Conservation (phyloP, 495 filamentous ascomycete genomes). For the Penicillium fimorum region DNA sequence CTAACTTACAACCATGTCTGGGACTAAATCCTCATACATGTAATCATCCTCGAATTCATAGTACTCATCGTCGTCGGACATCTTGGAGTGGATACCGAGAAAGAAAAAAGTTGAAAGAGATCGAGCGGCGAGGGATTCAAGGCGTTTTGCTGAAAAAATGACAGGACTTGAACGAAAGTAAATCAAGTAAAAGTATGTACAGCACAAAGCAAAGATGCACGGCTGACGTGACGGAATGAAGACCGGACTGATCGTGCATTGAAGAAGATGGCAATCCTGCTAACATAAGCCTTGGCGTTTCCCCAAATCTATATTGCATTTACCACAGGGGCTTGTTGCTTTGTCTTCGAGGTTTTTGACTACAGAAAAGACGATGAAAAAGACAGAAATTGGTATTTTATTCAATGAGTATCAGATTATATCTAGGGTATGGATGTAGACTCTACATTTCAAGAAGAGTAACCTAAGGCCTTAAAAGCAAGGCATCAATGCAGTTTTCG, state of each 20-base stretch:
- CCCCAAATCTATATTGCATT: not conserved
- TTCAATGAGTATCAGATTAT: not conserved
- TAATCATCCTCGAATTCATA: constrained; percentile 48
- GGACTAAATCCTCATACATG: constrained; percentile 42
- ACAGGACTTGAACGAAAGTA: not conserved
- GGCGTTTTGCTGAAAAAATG: not conserved
- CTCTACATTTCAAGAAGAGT: not conserved
- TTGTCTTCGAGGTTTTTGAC: not conserved
- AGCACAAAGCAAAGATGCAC: not conserved
- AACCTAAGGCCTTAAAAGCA: not conserved
- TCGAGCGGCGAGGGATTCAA: not conserved
- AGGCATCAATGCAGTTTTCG: not conserved
- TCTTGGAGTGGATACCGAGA: constrained; percentile 19
- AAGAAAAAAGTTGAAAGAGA: not conserved
- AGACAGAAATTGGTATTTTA: not conserved
- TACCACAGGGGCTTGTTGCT: not conserved
- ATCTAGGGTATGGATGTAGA: not conserved
- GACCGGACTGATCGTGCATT: constrained; percentile 25
- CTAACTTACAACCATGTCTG: constrained; percentile 43
- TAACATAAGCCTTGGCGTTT: constrained; percentile 26
- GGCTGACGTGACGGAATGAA: constrained; percentile 14
- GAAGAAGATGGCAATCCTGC: constrained; percentile 14
- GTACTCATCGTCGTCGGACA: constrained; percentile 54
- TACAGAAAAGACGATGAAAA: not conserved
- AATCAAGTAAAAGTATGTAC: constrained; percentile 1